Evolutionary conservation across 495 filamentous ascomycete species (phyloP).

Genomic region (Hypoxylon fuscum): DNA sequence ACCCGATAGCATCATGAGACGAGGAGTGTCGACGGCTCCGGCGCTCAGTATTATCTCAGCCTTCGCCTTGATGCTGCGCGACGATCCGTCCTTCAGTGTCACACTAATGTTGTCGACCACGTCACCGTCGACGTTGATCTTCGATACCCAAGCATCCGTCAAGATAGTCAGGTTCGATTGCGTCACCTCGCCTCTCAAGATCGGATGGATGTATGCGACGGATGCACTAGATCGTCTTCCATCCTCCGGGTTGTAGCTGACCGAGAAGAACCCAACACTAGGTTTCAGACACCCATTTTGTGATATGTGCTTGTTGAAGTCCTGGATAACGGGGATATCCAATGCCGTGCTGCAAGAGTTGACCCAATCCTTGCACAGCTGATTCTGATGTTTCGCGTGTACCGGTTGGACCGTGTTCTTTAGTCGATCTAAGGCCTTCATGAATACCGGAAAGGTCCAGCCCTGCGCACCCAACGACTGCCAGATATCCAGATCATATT

Average conservation of each 20-base stretch:
- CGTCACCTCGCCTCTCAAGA: conserved; percentile 77
- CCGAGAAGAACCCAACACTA: conserved; percentile 84
- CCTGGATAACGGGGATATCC: conserved; percentile 76
- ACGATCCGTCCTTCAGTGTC: conserved; percentile 69
- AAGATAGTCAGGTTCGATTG: conserved; percentile 80
- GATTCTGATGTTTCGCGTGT: conserved; percentile 77
- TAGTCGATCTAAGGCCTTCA: conserved; percentile 75
- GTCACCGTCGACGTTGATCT: conserved; percentile 71
- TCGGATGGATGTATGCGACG: conserved; percentile 88
- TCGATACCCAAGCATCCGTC: conserved; percentile 81
- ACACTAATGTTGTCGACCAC: conserved; percentile 72
- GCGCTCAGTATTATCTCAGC: conserved; percentile 80
- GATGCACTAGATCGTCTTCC: conserved; percentile 80
- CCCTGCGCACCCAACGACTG: conserved; percentile 71
- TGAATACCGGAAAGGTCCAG: conserved; percentile 83
- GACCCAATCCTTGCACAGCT: conserved; percentile 86
- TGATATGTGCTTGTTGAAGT: conserved; percentile 83
- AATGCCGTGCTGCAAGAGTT: conserved; percentile 75
- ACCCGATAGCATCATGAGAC: conserved; percentile 78
- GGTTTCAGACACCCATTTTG: conserved; percentile 71
- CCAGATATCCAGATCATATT: conserved; percentile 81
- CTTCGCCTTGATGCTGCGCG: conserved; percentile 67
- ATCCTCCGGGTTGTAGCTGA: conserved; percentile 83
- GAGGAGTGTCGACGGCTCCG: conserved; percentile 79
- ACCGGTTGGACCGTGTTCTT: conserved; percentile 84